A percentile compares a stretch with the other conserved stretches of the same genome.
These are phyloP conservation scores for Aechmea fasciata DNA, from an alignment of 176 grass and related monocot genomes.

Conservation along the genomic window DNA sequence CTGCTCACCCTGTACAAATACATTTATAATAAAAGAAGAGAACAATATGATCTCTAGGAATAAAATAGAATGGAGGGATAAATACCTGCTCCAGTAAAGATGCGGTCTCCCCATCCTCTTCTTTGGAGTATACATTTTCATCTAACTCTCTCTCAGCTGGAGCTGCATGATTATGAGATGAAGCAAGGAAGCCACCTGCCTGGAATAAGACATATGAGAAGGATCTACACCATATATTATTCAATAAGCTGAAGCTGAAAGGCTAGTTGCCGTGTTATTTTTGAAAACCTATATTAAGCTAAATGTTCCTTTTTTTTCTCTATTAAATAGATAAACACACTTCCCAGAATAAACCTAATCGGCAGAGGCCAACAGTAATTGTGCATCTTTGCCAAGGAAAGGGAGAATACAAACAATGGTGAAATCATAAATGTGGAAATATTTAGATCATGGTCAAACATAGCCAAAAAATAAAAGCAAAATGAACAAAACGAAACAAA, in stretches of 20 bases:
- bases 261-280: neutral
- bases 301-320: neutral
- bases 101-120: slow-evolving; percentile 39
- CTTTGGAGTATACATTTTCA: slow-evolving; percentile 67
- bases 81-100: slow-evolving; percentile 93
- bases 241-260: slow-evolving; percentile 2
- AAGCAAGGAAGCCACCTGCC: slow-evolving; percentile 95
- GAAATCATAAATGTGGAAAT: neutral
- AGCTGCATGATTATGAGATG: slow-evolving; percentile 75
- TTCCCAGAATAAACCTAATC: no score
- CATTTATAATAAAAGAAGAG: slow-evolving; percentile 20
- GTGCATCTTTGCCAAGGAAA: neutral
- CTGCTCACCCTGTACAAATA: slow-evolving; percentile 41
- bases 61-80: slow-evolving; percentile 11
- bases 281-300: neutral
- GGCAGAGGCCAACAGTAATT: no score
- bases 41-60: slow-evolving; percentile 9
- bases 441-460: neutral
- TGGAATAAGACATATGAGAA: slow-evolving; percentile 86
- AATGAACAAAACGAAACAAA: neutral
- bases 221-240: neutral
- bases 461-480: neutral
- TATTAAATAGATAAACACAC: no score
- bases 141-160: slow-evolving; percentile 74
- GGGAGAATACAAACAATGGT: neutral